phyloP scores from a whole-genome alignment of 2,329 filamentous ascomycete species.

The Biscogniauxia marginata region DNA sequence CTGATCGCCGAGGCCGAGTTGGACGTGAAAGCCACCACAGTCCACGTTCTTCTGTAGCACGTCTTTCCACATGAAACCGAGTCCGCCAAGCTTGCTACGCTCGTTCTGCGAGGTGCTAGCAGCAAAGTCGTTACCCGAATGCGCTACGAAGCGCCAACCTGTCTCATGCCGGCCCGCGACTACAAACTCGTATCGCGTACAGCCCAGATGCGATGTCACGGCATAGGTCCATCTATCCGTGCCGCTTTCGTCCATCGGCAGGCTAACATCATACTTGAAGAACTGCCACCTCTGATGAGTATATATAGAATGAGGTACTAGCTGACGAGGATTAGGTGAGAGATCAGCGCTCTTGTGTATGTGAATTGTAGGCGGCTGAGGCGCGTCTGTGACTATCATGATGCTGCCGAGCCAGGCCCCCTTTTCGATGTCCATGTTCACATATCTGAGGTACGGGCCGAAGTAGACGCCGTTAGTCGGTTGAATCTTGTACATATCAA shows the following conservation, averaged over 20 bases:
- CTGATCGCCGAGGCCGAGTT: slow-evolving; percentile 88
- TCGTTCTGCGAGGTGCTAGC: slow-evolving; percentile 85
- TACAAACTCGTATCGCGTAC: slow-evolving; percentile 96
- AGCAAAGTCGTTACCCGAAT: slow-evolving; percentile 95
- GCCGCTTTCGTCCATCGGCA: slow-evolving; percentile 81
- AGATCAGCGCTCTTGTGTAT: slow-evolving; percentile 87
- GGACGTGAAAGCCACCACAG: slow-evolving; percentile 91
- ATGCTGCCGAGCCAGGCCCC: slow-evolving; percentile 93
- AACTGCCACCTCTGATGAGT: slow-evolving; percentile 94
- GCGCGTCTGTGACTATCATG: slow-evolving; percentile 84
- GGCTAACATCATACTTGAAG: slow-evolving; percentile 88
- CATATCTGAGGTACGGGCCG: slow-evolving; percentile 91
- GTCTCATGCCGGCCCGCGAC: slow-evolving; percentile 88
- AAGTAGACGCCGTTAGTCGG: slow-evolving; percentile 98
- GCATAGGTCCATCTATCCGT: slow-evolving; percentile 95
- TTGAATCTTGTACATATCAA: slow-evolving; percentile 90
- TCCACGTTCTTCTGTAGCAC: slow-evolving; percentile 96
- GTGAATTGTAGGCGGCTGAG: slow-evolving; percentile 93
- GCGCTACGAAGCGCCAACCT: slow-evolving; percentile 93
- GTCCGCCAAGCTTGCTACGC: slow-evolving; percentile 78
- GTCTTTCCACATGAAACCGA: slow-evolving; percentile 98
- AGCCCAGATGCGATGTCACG: slow-evolving; percentile 93
- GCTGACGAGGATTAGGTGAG: slow-evolving; percentile 86
- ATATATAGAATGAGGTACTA: slow-evolving; percentile 78
- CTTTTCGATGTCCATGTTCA: slow-evolving; percentile 93